Percentiles rank a stretch among this genome's conserved stretches.
Conservation (phyloP, 495 filamentous ascomycete genomes). For the Alectoria sarmentosa region DNA sequence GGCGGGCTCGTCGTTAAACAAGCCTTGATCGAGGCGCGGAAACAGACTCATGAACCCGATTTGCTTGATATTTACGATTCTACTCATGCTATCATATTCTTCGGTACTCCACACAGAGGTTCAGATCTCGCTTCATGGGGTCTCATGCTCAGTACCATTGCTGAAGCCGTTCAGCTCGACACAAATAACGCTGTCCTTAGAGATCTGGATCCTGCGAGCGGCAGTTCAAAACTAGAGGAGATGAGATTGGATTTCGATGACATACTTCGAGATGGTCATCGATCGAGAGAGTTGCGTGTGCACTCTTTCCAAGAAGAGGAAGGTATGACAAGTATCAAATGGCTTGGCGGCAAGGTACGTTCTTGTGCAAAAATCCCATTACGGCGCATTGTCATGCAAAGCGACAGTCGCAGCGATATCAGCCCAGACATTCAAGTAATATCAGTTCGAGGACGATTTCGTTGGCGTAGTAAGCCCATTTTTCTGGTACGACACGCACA, state of each 20-base stretch:
- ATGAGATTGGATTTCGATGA: constrained; percentile 12
- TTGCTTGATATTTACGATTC: constrained; percentile 1
- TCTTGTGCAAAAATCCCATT: neutral
- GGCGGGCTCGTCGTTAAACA: no score
- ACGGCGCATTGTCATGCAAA: neutral
- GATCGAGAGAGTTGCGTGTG: neutral
- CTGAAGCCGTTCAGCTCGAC: constrained; percentile 7
- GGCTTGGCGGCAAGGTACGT: constrained; percentile 11
- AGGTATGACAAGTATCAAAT: constrained; percentile 4
- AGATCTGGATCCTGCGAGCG: neutral
- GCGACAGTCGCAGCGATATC: no score
- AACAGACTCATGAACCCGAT: no score
- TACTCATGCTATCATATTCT: constrained; percentile 16
- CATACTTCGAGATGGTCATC: neutral
- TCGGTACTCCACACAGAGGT: constrained; percentile 20
- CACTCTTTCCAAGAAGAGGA: constrained; percentile 19
- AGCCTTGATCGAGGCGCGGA: neutral
- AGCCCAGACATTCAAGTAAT: no score
- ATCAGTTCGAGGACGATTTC: no score
- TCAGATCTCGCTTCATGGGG: constrained; percentile 9
- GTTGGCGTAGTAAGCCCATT: no score
- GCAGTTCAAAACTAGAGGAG: constrained; percentile 8
- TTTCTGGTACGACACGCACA: no score
- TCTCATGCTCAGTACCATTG: constrained; percentile 7
- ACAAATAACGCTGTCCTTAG: constrained; percentile 10